Evolutionary conservation across 768 basidiomycete species (phyloP), one percentile per base, ranked within the genome.

Genomic region (Kwoniella dendrophila): DNA sequence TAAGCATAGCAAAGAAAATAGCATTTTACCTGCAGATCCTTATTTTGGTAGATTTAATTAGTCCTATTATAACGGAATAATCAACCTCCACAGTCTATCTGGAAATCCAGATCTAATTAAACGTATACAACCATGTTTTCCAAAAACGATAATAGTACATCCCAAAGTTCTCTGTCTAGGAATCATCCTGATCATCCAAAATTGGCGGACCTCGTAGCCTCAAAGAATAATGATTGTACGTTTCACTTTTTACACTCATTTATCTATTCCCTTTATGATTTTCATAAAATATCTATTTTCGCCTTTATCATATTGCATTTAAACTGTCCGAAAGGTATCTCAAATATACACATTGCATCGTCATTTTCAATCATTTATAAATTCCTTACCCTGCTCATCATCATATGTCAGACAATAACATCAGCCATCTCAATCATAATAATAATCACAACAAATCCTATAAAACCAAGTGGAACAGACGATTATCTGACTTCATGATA

Each of bases 151-250:
- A 16, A 18, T 16, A 40, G 24, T 33, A 56, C 52, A 7, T 51
- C 49, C 32, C 56, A 45, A 40, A 58, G 56, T 26, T 60, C 66
- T 22, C 40, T 74, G 18, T 60, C 73, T 3, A 41, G 62, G 26
- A 49, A 56, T 24, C 73, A 74, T 54, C 70, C 73, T 2, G 70
- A 74, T 58, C 73, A 74, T 56, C 73, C 73, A 30, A 69, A 56
- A 16, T 50, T 74, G 26, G 50, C 72, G 14, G 72, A 71, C 64
- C 62, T 74, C 33, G 64, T 51, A 22, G 20, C 65, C 34, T 30
- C 47, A 51, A 24, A 20, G 40, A 59, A 59, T 24, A 16, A 56
- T 30, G 52, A 63, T 34, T 44, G 54, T 59, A 59, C 52, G 53
- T 59, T 38, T 29, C 20, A 30, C n/a, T 45, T 29, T 61, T 14